These are phyloP conservation scores for Bruguiera parviflora DNA, from an alignment of 345 rosid species.

Conservation along the genomic window DNA sequence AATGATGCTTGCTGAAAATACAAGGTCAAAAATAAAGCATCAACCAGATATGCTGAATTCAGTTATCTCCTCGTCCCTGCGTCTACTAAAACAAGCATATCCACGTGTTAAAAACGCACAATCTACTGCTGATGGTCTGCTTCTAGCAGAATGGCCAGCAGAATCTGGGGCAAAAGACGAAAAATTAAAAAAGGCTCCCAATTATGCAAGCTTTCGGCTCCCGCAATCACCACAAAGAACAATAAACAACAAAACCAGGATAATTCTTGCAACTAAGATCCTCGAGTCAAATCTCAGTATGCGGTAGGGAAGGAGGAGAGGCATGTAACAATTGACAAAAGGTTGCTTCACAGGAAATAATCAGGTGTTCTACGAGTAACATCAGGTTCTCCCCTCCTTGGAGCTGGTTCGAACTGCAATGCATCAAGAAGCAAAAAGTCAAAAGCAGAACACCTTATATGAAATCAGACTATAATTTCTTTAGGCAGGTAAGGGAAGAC, in stretches of 20 bases:
- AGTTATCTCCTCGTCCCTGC: constrained; percentile 5
- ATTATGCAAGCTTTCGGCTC: constrained; percentile 18
- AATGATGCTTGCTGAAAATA: not conserved
- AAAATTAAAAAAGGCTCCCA: not conserved
- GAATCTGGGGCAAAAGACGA: constrained; percentile 7
- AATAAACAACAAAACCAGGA: not conserved
- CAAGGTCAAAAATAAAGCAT: not conserved
- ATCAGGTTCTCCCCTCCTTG: constrained; percentile 96
- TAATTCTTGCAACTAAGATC: constrained; percentile 11
- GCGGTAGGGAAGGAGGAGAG: not conserved
- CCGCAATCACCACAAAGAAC: constrained; percentile 7
- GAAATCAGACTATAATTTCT: not conserved
- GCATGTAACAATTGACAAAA: not conserved
- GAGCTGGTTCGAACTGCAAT: constrained; percentile 95
- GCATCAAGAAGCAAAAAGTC: not conserved
- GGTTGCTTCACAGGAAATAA: constrained; percentile 49
- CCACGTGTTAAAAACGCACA: constrained; percentile 21
- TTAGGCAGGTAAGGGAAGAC: not conserved
- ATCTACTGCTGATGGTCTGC: not conserved
- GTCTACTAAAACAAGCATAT: constrained; percentile 9
- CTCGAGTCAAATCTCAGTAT: constrained; percentile 6
- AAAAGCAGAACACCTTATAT: too few relatives aligned
- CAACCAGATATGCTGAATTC: constrained; percentile 2
- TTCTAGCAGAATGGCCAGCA: constrained; percentile 14
- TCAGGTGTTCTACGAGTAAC: constrained; percentile 96